Evolutionary conservation across 139 green algal genomes (phyloP).

Genomic region (Chlorella sp.): DNA sequence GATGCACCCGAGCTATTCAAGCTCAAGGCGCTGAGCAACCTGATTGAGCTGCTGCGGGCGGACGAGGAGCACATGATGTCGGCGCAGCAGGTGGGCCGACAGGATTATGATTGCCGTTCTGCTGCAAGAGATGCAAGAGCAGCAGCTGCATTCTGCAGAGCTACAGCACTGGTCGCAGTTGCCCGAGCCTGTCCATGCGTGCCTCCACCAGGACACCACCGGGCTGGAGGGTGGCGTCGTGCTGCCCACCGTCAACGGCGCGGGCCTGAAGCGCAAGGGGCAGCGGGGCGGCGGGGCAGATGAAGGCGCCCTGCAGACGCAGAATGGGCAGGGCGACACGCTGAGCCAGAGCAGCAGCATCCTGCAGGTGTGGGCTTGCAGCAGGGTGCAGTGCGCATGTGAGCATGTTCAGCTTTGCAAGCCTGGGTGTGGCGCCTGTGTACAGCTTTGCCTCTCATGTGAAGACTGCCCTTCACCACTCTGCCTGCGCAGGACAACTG

Average conservation of each 20-base stretch:
- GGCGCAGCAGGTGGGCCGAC: conserved; percentile 60
- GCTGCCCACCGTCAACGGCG: background rate
- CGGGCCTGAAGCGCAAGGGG: conserved; percentile 32
- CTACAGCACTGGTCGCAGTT: too few species aligned
- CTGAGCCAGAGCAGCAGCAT: conserved; percentile 69
- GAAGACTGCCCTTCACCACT: too few species aligned
- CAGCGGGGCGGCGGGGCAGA: background rate
- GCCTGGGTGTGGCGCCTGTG: too few species aligned
- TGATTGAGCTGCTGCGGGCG: conserved; percentile 77
- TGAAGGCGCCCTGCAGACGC: conserved; percentile 44
- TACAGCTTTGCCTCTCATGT: too few species aligned
- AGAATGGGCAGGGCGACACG: conserved; percentile 77
- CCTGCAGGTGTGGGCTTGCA: conserved; percentile 53
- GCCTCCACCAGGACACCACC: background rate
- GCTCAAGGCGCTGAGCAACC: conserved; percentile 66
- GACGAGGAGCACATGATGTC: conserved; percentile 70
- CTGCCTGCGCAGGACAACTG: conserved; percentile 62
- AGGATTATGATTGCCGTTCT: too few species aligned
- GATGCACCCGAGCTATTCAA: conserved; percentile 55
- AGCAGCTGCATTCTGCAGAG: too few species aligned
- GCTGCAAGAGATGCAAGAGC: too few species aligned
- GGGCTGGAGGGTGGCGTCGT: background rate
- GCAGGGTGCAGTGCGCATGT: background rate
- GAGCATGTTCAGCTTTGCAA: too few species aligned
- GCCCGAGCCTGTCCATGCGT: too few species aligned